phyloP scores from a whole-genome alignment of 805 yeast genomes.

The Cyberlindnera petersonii region DNA sequence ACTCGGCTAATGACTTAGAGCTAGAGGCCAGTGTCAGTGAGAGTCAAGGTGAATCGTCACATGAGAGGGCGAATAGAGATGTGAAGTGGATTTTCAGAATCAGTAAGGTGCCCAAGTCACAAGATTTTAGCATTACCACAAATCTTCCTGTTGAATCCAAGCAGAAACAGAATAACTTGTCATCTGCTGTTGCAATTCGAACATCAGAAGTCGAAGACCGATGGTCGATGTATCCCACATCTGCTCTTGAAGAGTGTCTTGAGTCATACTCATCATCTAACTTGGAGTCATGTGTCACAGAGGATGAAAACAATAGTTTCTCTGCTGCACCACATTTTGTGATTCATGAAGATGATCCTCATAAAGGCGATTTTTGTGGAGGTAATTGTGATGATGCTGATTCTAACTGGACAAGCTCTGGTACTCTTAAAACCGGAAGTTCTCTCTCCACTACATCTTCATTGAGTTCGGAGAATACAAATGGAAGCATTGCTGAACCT shows the following conservation, averaged over 20 bases:
- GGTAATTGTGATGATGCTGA: too few species aligned
- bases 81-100: constrained; percentile 3
- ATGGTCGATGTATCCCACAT: constrained; percentile 1
- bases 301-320: neutral
- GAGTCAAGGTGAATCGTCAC: neutral
- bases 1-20: constrained; percentile 14
- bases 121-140: neutral
- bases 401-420: neutral
- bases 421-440: constrained; percentile 1
- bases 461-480: neutral
- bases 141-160: neutral
- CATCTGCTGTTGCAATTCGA: neutral
- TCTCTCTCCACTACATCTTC: neutral
- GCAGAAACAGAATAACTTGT: neutral
- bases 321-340: neutral
- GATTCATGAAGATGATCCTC: neutral
- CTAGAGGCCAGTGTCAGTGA: constrained; percentile 1
- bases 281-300: neutral
- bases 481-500: too few species aligned
- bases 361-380: too few species aligned
- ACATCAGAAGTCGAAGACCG: constrained; percentile 1
- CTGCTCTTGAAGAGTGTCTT: neutral
- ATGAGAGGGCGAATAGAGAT: too few species aligned
- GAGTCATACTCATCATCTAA: neutral
- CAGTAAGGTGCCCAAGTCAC: constrained; percentile 3